A percentile compares a stretch with the other conserved stretches of the same genome.
These are phyloP conservation scores for Posidonia oceanica DNA, from an alignment of 116 monocot species.

Conservation along the genomic window DNA sequence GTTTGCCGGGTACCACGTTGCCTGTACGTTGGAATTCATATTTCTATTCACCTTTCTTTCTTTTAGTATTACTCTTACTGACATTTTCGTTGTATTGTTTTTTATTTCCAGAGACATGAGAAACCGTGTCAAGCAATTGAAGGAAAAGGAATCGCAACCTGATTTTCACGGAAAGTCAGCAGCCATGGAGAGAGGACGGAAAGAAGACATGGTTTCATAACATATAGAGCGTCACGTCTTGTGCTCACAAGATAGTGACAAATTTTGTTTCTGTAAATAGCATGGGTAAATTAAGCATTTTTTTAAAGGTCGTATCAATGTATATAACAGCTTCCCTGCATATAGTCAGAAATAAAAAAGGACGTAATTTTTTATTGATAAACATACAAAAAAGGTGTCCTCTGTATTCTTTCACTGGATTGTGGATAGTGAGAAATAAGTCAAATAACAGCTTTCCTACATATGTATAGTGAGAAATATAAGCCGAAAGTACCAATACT, in stretches of 20 bases:
- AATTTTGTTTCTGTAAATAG: not conserved
- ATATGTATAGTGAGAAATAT: too few relatives aligned
- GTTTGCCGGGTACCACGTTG: conserved; percentile 32
- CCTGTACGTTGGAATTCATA: conserved; percentile 12
- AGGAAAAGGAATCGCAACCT: not conserved
- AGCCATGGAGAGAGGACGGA: too few relatives aligned
- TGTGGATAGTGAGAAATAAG: too few relatives aligned
- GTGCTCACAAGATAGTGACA: not conserved
- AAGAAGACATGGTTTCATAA: too few relatives aligned
- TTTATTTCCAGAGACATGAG: conserved; percentile 1
- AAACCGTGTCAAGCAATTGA: not conserved
- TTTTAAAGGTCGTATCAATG: not conserved
- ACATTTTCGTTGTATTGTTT: too few relatives aligned
- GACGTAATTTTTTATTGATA: not conserved
- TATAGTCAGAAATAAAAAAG: not conserved
- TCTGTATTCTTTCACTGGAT: too few relatives aligned
- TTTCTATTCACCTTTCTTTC: not conserved
- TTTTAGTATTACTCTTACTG: not conserved
- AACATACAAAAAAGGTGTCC: too few relatives aligned
- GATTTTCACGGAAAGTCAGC: too few relatives aligned
- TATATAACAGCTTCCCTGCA: not conserved
- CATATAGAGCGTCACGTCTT: not conserved
- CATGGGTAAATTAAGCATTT: not conserved
- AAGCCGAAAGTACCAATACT: too few relatives aligned
- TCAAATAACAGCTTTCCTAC: too few relatives aligned